Evolutionary conservation across 805 yeast genomes (phyloP), one percentile per base, ranked within the genome.

Genomic region (Hermanozyma aechmeae): DNA sequence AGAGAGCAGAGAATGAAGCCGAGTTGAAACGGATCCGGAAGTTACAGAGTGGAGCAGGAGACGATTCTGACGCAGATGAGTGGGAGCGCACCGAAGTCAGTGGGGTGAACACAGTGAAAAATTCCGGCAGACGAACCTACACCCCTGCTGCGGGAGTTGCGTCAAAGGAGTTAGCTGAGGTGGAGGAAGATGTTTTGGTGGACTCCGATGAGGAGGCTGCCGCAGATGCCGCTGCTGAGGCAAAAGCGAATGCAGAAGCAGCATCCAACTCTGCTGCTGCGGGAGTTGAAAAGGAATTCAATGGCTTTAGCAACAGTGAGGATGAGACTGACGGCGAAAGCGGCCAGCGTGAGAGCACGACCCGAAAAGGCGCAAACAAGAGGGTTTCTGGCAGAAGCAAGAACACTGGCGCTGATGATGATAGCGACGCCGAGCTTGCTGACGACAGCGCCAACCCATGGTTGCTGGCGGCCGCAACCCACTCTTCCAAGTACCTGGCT

Each of bases 51-150:
- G 20, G 20, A 17, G 20, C 9, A 17, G 20, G 20, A 10, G 9
- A 17, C 7, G 9, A 17, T 17, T 17, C 9, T 7, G 20, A 7
- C 9, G 20, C 7, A 10, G 20, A 7, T 10, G 20, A 7, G 7
- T 17, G 20, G 7, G 20, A 7, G 9, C 9, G 10, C 20, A 10
- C 9, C 10, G 20, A 10, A 17, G n/a, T 10, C 7, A 17, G 20
- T 7, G 7, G 20, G 22, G n/a, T 75, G 13, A 74, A 73, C 40
- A 55, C 65, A 11, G 50, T 48, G 22, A 51, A 74, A 26, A 85
- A 84, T 48, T 67, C 68, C 37, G 97, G 97, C 23, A 75, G 95
- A 59, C 68, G 95, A 53, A 62, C 74, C 10, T 86, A 83, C 46
- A 73, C 87, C 3, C 92, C 95, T 4, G 58, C 64, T 9, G 70